These are phyloP conservation scores for Xylariaceae sp. DNA, from an alignment of 2,329 filamentous ascomycete species.

Conservation along the genomic window DNA sequence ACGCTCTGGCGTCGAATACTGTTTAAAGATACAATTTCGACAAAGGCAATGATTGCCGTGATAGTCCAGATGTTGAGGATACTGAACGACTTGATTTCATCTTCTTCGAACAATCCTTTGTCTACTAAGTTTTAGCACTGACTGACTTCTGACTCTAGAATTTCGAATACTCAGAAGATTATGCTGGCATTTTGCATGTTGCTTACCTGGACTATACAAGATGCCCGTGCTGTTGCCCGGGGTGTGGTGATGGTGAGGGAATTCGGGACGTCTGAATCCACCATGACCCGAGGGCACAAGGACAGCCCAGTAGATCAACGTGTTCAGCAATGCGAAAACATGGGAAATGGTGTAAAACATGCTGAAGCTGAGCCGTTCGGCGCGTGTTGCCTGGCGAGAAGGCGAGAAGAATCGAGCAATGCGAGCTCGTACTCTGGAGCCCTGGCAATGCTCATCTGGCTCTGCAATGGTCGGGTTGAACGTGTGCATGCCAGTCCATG, in stretches of 20 bases:
- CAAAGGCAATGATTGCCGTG: constrained; percentile 39
- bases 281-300: constrained; percentile 37
- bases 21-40: constrained; percentile 47
- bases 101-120: constrained; percentile 44
- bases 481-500: constrained; percentile 49
- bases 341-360: constrained; percentile 45
- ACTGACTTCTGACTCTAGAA: neutral
- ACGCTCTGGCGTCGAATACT: constrained; percentile 49
- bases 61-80: constrained; percentile 44
- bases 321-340: constrained; percentile 47
- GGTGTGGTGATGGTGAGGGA: constrained; percentile 22
- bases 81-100: constrained; percentile 43
- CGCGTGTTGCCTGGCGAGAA: constrained; percentile 37
- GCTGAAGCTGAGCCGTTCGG: constrained; percentile 44
- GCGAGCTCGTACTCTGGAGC: constrained; percentile 34
- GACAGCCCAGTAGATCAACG: constrained; percentile 44
- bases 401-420: constrained; percentile 42
- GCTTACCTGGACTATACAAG: constrained; percentile 28
- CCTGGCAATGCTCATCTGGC: constrained; percentile 22
- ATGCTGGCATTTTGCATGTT: neutral
- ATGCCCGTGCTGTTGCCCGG: constrained; percentile 18
- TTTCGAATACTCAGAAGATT: neutral
- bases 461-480: constrained; percentile 40
- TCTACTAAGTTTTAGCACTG: constrained; percentile 30
- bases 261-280: constrained; percentile 27